Evolutionary conservation across 2,329 filamentous ascomycete genomes (phyloP).

Genomic region (Cordyceps militaris): DNA sequence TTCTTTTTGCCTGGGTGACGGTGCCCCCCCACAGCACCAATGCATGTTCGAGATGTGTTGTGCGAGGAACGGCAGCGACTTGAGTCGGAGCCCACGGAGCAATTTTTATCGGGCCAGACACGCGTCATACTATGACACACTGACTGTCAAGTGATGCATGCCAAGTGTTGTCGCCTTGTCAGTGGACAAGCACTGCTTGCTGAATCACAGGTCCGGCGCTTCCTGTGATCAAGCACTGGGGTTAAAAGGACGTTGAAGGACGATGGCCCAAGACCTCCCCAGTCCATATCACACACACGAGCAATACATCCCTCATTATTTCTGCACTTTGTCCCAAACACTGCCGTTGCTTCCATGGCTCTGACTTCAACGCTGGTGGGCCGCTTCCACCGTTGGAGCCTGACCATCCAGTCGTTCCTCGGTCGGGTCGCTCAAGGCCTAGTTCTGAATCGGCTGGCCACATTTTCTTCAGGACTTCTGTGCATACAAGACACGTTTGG

Average conservation of each 20-base stretch:
- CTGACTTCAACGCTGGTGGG: not conserved
- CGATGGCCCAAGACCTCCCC: not conserved
- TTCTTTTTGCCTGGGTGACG: not conserved
- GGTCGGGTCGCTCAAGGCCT: not conserved
- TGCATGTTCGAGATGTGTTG: conserved; percentile 1
- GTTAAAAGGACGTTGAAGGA: not conserved
- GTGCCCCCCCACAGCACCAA: not conserved
- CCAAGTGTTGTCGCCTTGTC: not conserved
- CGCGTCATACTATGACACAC: not conserved
- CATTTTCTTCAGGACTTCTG: not conserved
- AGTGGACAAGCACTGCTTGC: not conserved
- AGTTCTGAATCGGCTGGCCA: not conserved
- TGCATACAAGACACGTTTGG: not conserved
- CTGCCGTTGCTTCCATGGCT: not conserved
- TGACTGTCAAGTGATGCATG: not conserved
- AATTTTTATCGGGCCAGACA: not conserved
- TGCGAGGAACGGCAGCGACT: not conserved
- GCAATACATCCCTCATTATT: not conserved
- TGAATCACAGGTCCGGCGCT: not conserved
- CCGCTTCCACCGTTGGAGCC: not conserved
- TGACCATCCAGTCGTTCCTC: not conserved
- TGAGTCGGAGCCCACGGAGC: not conserved
- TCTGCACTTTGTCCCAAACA: not conserved
- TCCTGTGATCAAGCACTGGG: not conserved
- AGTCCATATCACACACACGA: not conserved